Evolutionary conservation across 73 alveolate genomes (phyloP).

Genomic region (Symbiodinium natans): DNA sequence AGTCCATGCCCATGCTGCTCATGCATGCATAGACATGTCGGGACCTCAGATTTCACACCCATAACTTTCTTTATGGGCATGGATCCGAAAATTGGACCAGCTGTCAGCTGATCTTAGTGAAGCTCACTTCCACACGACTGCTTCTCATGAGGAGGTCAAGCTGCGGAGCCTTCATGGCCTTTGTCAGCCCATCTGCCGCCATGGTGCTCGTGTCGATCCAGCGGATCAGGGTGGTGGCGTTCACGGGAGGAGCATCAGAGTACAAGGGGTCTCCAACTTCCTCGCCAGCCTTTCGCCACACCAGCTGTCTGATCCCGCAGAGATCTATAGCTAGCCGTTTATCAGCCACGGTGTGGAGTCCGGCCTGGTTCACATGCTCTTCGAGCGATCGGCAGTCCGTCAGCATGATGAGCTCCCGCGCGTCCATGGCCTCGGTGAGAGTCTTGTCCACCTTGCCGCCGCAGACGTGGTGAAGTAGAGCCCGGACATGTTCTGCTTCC

Average conservation of each 20-base stretch:
- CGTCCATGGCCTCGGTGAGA: neutral
- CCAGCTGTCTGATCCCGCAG: neutral
- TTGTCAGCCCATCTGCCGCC: conserved; percentile 10
- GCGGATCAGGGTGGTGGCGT: neutral
- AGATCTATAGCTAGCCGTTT: conserved; percentile 23
- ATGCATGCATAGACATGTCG: too few relatives aligned
- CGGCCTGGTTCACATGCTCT: neutral
- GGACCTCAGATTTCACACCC: too few relatives aligned
- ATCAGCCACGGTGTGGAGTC: neutral
- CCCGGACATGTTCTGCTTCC: neutral
- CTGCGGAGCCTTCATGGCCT: neutral
- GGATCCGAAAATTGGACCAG: too few relatives aligned
- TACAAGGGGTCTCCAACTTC: neutral
- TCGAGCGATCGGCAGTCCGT: neutral
- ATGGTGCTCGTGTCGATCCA: conserved; percentile 7
- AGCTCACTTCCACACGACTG: neutral
- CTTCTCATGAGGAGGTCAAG: neutral
- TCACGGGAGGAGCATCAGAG: neutral
- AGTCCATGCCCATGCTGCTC: too few relatives aligned
- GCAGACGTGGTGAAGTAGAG: neutral
- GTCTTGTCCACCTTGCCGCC: too few relatives aligned
- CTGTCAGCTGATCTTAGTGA: neutral
- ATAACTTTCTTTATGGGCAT: neutral
- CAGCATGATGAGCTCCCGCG: neutral
- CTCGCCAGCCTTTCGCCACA: neutral